These are phyloP conservation scores for Allantophomopsis cytisporea DNA, from an alignment of 2,329 filamentous ascomycete genomes.

Conservation along the genomic window DNA sequence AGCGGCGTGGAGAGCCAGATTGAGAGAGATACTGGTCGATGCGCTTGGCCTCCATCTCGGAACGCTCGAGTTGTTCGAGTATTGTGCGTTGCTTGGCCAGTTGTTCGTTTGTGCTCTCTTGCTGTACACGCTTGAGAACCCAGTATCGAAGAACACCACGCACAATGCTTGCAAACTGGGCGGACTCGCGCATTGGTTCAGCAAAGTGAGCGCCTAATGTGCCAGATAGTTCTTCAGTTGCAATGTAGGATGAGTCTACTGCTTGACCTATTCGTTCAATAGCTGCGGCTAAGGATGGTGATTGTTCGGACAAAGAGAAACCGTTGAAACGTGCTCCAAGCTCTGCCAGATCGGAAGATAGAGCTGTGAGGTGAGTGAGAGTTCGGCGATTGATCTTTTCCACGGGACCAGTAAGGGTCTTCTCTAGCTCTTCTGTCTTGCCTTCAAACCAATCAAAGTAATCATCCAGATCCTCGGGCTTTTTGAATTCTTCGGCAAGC, in stretches of 20 bases:
- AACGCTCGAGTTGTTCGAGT: conserved; percentile 81
- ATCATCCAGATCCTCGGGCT: conserved; percentile 80
- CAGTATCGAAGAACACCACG: conserved; percentile 78
- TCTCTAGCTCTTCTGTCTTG: conserved; percentile 82
- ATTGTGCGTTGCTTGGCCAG: conserved; percentile 73
- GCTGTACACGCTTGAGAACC: conserved; percentile 86
- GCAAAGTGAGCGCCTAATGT: conserved; percentile 88
- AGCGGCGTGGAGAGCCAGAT: conserved; percentile 48
- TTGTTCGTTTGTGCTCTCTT: conserved; percentile 94
- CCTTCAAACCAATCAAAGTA: conserved; percentile 92
- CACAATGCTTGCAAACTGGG: conserved; percentile 92
- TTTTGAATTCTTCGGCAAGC: not conserved
- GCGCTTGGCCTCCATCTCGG: conserved; percentile 81
- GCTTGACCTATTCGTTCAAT: conserved; percentile 94
- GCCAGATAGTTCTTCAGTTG: conserved; percentile 79
- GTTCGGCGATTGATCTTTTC: conserved; percentile 93
- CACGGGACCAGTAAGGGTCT: conserved; percentile 80
- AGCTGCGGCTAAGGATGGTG: conserved; percentile 74
- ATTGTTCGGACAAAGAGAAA: conserved; percentile 89
- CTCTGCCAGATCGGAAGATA: conserved; percentile 82
- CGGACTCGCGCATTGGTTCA: conserved; percentile 94
- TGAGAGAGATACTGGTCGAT: conserved; percentile 83
- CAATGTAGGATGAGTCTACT: conserved; percentile 90
- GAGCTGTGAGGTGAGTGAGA: conserved; percentile 67
- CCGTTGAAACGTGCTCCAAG: conserved; percentile 93